Percentiles rank a stretch among this genome's conserved stretches.
These are phyloP conservation scores for Fusarium compactum DNA, from an alignment of 2,329 filamentous ascomycete genomes.

Conservation along the genomic window DNA sequence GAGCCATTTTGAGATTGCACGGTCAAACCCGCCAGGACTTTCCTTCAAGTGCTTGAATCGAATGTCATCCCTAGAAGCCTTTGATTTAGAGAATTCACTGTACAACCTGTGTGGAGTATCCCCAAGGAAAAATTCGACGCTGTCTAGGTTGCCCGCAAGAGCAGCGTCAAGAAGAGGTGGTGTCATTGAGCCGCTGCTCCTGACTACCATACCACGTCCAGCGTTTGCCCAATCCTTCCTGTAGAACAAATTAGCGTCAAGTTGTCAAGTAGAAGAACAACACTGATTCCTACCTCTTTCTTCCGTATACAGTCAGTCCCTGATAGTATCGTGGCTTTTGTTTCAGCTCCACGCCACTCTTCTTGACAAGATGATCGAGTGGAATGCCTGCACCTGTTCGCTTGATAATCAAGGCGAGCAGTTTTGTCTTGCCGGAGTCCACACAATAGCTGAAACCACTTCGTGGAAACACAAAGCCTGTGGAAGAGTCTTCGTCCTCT, in stretches of 20 bases:
- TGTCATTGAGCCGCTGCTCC: slow-evolving; percentile 56
- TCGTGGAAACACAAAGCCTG: slow-evolving; percentile 56
- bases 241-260: slow-evolving; percentile 27
- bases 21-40: slow-evolving; percentile 72
- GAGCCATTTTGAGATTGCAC: slow-evolving; percentile 72
- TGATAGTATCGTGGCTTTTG: slow-evolving; percentile 80
- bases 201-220: slow-evolving; percentile 61
- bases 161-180: slow-evolving; percentile 74
- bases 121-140: slow-evolving; percentile 81
- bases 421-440: slow-evolving; percentile 62
- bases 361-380: slow-evolving; percentile 73
- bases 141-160: slow-evolving; percentile 68
- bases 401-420: slow-evolving; percentile 74
- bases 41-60: slow-evolving; percentile 72
- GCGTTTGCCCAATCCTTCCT: slow-evolving; percentile 78
- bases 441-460: slow-evolving; percentile 60
- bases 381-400: slow-evolving; percentile 76
- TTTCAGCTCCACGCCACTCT: slow-evolving; percentile 71
- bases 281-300: slow-evolving; percentile 64
- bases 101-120: slow-evolving; percentile 77
- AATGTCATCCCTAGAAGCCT: slow-evolving; percentile 69
- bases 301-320: slow-evolving; percentile 80
- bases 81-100: slow-evolving; percentile 72
- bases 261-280: background rate
- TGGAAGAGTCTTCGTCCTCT: slow-evolving; percentile 50